Base-by-base conservation (phyloP, 2,329 filamentous ascomycete genomes). In the Zymoseptoria tritici region DNA sequence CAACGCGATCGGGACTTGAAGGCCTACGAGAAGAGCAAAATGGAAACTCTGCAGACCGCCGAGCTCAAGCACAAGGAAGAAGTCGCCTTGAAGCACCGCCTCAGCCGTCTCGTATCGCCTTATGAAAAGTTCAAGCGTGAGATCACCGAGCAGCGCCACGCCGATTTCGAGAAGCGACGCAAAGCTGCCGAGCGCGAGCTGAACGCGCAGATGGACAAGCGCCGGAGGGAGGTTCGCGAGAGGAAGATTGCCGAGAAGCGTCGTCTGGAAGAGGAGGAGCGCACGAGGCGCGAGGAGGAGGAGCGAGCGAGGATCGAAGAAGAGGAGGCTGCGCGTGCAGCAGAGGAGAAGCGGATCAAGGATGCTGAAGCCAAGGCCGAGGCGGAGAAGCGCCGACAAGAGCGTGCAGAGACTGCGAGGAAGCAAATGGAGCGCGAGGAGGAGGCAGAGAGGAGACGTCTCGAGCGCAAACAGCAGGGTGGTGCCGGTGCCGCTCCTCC, bases 91-190 rank as follows among this genome's bases (percentile, higher is more conserved):
- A 97, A 97, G 84, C 88, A 96, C 76, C 89, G 94, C 73, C 85
- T 99, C 56, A 87, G 83, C 71, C 86, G 92, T 63, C 83, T 99
- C 57, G 88, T 97, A 65, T 83, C 87, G n/a, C 76, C 82, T 57
- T 99, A 96, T 78, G 91, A 94, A 74, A 78, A 79, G 9, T 97
- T 96, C 84, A 86, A 89, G 71, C 81, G 87, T 66, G 86, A 87
- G 54, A 85, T 99, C 57, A 89, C 90, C 63, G 88, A 94, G 75
- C 88, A 91, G 72, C 90, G 93, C 68, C 90, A 91, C 72, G 89
- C 96, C 69, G 91, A 97, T 76, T 99, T 97, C 68, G 94, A 97
- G 82, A 93, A 89, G 80, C 89, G 92, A 65, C 90, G 90, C 72
- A 91, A 89, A 75, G 87, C 90, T 71, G 94, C 94, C 31, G 91